Evolutionary conservation across 2,329 filamentous ascomycete species (phyloP).

Genomic region (Phialophora expanda): DNA sequence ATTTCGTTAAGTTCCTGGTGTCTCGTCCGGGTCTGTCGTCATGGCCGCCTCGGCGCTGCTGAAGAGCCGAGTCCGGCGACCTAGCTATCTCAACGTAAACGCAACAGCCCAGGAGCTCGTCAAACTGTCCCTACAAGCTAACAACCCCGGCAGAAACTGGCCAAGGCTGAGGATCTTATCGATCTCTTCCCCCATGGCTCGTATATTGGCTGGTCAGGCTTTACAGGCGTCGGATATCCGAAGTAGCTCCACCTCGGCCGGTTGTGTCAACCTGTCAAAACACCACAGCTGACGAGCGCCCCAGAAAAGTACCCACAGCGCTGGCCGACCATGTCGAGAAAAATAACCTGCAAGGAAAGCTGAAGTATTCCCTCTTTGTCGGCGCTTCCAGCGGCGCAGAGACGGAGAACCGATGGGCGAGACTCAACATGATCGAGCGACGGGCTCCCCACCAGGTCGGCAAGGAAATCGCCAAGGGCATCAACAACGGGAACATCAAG

Average conservation of each 20-base stretch:
- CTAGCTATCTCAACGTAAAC: constrained; percentile 68
- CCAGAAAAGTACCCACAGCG: constrained; percentile 79
- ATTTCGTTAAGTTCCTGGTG: not conserved
- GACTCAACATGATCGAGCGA: constrained; percentile 85
- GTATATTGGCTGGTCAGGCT: constrained; percentile 91
- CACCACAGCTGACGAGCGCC: constrained; percentile 3
- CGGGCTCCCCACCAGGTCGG: constrained; percentile 86
- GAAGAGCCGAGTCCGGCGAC: constrained; percentile 74
- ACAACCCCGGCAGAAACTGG: constrained; percentile 62
- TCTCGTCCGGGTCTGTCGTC: constrained; percentile 18
- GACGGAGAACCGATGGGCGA: constrained; percentile 91
- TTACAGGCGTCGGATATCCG: constrained; percentile 87
- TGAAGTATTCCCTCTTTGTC: constrained; percentile 86
- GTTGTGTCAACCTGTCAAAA: not conserved
- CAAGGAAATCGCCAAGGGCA: constrained; percentile 86
- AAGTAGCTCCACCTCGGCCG: constrained; percentile 59
- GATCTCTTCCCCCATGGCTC: constrained; percentile 80
- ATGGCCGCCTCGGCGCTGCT: constrained; percentile 73
- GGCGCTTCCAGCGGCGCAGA: constrained; percentile 88
- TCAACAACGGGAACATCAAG: constrained; percentile 85
- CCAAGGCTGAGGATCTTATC: constrained; percentile 77
- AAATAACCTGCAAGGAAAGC: constrained; percentile 80
- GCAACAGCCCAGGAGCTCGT: not conserved
- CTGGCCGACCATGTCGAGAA: constrained; percentile 88
- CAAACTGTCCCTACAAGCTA: not conserved